Evolutionary conservation across 176 grass and related monocot species (phyloP).

Genomic region (Avena insularis): DNA sequence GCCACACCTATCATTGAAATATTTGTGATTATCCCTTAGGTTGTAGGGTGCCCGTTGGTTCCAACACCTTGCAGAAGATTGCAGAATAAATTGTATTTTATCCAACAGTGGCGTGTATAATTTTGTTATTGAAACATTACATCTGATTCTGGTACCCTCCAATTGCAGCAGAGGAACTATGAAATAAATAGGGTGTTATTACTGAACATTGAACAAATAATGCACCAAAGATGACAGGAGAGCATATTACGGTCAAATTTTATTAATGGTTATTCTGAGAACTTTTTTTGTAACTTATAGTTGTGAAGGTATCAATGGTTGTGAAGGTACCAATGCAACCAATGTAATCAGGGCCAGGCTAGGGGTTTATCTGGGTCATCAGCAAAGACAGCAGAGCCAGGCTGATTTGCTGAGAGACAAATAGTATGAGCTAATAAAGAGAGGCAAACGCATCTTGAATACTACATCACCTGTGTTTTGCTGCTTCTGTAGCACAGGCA

Average conservation of each 20-base stretch:
- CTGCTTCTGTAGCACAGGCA: background rate
- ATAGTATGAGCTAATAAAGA: background rate
- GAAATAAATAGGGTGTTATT: background rate
- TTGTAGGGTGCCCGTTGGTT: constrained; percentile 36
- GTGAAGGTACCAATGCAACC: background rate
- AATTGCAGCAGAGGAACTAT: background rate
- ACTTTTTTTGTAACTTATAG: background rate
- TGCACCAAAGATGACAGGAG: background rate
- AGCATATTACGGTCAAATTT: background rate
- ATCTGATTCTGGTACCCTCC: background rate
- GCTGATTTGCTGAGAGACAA: background rate
- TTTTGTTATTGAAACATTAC: constrained; percentile 22
- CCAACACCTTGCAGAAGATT: constrained; percentile 37
- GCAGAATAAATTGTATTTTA: constrained; percentile 59
- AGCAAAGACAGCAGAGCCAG: background rate
- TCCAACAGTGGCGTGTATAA: constrained; percentile 46
- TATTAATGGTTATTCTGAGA: background rate
- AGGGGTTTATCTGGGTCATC: background rate
- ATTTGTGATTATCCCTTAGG: constrained; percentile 63
- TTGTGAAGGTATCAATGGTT: background rate
- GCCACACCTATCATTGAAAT: constrained; percentile 51
- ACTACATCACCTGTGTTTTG: background rate
- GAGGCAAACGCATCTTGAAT: background rate
- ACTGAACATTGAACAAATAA: background rate
- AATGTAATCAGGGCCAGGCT: background rate